Conservation (phyloP, 306 rosid species). For the Styphnolobium japonicum region DNA sequence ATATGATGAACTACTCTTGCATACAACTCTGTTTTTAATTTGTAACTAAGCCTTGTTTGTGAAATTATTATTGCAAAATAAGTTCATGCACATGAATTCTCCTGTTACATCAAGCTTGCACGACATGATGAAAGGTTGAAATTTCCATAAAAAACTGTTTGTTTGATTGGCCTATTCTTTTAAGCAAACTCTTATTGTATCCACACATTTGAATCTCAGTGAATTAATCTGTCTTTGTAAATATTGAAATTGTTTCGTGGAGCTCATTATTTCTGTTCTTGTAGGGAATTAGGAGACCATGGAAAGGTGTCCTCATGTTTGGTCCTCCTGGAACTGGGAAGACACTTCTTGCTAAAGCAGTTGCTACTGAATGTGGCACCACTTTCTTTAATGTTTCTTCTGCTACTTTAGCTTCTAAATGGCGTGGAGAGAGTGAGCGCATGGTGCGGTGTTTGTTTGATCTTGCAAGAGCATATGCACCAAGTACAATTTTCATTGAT, state of each 20-base stretch:
- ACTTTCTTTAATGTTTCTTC: constrained; percentile 98
- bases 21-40: no score
- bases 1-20: neutral
- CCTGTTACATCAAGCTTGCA: neutral
- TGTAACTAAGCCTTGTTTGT: neutral
- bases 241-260: constrained; percentile 4
- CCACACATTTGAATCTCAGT: neutral
- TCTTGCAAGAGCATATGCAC: constrained; percentile 98
- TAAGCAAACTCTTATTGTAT: neutral
- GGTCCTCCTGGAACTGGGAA: constrained; percentile 99
- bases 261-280: constrained; percentile 34
- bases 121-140: neutral
- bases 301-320: constrained; percentile 99
- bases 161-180: neutral
- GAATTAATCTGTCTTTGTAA: neutral
- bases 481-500: constrained; percentile 96
- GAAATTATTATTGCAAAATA: neutral
- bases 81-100: neutral
- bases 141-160: neutral
- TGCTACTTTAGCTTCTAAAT: constrained; percentile 94
- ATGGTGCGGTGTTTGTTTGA: constrained; percentile 98
- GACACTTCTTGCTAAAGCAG: constrained; percentile 98
- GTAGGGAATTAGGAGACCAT: constrained; percentile 98
- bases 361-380: constrained; percentile 98
- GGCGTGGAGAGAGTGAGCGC: constrained; percentile 99